These are phyloP conservation scores for Phytophthora sp. DNA, from an alignment of 352 stramenopile genomes.

Conservation along the genomic window DNA sequence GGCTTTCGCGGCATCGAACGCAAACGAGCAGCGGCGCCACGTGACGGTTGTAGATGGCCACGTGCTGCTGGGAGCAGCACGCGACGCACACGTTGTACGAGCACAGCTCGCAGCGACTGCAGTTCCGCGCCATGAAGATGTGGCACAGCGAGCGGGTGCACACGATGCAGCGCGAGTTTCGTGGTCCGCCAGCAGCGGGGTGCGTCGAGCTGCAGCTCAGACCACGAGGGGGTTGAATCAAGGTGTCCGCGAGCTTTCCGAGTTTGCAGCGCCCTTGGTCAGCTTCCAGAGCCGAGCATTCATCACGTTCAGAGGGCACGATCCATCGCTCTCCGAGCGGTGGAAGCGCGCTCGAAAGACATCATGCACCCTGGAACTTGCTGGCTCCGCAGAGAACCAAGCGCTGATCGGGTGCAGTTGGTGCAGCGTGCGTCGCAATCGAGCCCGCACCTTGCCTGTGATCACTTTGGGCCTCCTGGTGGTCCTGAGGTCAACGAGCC, in stretches of 20 bases:
- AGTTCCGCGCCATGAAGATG: slow-evolving; percentile 27
- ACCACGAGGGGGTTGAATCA: background rate
- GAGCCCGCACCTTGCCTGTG: slow-evolving; percentile 21
- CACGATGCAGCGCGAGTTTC: slow-evolving; percentile 45
- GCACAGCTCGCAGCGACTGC: slow-evolving; percentile 33
- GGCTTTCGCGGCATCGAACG: slow-evolving; percentile 32
- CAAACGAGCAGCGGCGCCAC: slow-evolving; percentile 32
- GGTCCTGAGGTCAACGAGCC: no score
- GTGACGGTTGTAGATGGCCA: slow-evolving; percentile 44
- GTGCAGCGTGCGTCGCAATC: slow-evolving; percentile 16
- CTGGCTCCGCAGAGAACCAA: slow-evolving; percentile 32
- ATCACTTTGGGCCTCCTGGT: no score
- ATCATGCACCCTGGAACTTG: slow-evolving; percentile 25
- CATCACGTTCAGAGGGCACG: slow-evolving; percentile 31
- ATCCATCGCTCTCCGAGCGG: slow-evolving; percentile 20
- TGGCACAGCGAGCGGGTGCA: slow-evolving; percentile 24
- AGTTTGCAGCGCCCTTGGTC: slow-evolving; percentile 34
- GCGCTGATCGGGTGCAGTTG: slow-evolving; percentile 32
- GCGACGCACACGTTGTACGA: slow-evolving; percentile 35
- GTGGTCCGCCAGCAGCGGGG: background rate
- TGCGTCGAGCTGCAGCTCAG: background rate
- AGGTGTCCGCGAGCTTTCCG: slow-evolving; percentile 20
- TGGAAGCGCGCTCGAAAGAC: slow-evolving; percentile 30
- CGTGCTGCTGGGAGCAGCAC: slow-evolving; percentile 36
- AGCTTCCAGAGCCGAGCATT: slow-evolving; percentile 30